Base-by-base conservation (phyloP, 73 alveolate genomes). In the Tetrahymena malaccensis region DNA sequence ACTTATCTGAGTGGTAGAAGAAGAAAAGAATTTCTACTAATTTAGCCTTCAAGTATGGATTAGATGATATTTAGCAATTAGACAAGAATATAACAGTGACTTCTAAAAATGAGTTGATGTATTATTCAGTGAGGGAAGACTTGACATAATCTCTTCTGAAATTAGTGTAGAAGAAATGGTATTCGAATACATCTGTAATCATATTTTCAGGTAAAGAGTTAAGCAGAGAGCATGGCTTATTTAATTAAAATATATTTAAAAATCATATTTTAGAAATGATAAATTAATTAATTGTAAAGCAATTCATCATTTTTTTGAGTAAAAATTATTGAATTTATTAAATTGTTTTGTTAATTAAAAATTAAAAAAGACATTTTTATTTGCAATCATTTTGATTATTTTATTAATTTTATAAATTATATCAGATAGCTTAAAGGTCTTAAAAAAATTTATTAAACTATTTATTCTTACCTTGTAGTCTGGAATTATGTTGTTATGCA, bases 21-120 rank as follows among this genome's bases (percentile, higher is more conserved):
- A 97, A 84, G n/a, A 97, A 94, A 12, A 98, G 43, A 22, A 95
- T 43, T 95, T 98, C 97, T 34, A 97, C 96, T 10, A 97, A 93
- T 58, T 98, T 98, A 34, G 98, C 98, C 95, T 96, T 96, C 1
- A 96, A 43, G 89, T 97, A 96, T 5, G 98, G 98, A 58, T 98
- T 97, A 17, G 98, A 58, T 6, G 97, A 96, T 43, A 94, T 96
- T 17, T 94, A 50, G 43, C 96, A 94, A 8, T 96, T 96, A 21
- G 97, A 85, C 50, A 95, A 57, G 93, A 98, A 40, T 0, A 97
- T 43, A 16, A 94, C 94, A 1, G 94, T 56, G 58, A 93, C 55
- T 95, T 96, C 43, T 93, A 50, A 34, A 93, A 35, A 33, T 85
- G 35, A n/a, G 85, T 94, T 17, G 70, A 85, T 58, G 93, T 95